Evolutionary conservation across 306 rosid species (phyloP).

Genomic region (Malus orientalis): DNA sequence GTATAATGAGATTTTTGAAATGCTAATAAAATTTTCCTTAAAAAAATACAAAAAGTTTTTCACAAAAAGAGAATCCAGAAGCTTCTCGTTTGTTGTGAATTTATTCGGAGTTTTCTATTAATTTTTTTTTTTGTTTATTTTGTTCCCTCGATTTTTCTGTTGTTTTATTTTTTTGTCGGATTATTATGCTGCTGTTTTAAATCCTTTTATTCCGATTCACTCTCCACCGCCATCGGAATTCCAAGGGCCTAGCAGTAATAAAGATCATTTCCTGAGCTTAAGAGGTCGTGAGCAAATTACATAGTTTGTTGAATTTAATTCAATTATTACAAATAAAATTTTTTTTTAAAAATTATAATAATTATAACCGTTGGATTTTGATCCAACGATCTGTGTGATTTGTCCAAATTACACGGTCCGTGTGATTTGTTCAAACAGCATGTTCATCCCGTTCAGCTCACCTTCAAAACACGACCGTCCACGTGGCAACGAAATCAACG

Average conservation of each 20-base stretch:
- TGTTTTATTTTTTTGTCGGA: neutral
- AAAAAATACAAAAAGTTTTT: neutral
- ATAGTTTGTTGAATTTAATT: no score
- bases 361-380: rapidly evolving
- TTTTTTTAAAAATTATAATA: no score
- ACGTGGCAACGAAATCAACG: neutral
- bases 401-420: rapidly evolving
- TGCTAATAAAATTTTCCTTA: no score
- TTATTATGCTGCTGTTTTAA: neutral
- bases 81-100: neutral
- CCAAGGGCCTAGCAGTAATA: neutral
- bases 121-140: neutral
- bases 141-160: neutral
- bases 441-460: neutral
- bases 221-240: neutral
- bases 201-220: neutral
- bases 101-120: neutral
- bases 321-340: rapidly evolving
- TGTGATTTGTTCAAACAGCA: neutral
- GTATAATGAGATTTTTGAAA: no score
- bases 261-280: neutral
- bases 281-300: rapidly evolving
- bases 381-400: no score
- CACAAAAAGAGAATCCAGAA: neutral
- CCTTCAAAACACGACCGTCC: neutral